phyloP scores from a whole-genome alignment of 768 basidiomycete species.

The Leccinum rimulosum region DNA sequence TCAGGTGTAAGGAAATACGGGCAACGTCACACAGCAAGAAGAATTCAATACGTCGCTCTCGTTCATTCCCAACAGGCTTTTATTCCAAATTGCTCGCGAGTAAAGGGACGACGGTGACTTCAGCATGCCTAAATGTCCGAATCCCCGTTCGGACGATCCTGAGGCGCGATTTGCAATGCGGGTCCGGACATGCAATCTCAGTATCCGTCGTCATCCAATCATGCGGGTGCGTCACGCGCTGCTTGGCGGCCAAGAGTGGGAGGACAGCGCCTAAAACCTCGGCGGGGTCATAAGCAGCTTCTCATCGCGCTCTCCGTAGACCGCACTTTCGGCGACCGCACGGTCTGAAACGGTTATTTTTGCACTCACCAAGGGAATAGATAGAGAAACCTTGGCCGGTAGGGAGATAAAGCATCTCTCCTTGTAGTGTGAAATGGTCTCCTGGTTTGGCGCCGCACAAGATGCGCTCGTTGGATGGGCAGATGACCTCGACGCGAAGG shows the following conservation, averaged over 20 bases:
- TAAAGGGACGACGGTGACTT: constrained; percentile 49
- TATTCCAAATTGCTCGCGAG: not conserved
- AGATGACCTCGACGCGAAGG: constrained; percentile 59
- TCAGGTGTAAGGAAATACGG: no score
- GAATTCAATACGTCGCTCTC: not conserved
- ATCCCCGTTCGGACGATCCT: constrained; percentile 49
- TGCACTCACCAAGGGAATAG: constrained; percentile 44
- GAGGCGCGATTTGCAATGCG: constrained; percentile 54
- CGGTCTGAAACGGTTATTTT: no score
- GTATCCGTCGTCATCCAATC: not conserved
- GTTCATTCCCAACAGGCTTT: not conserved
- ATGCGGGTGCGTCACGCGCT: no score
- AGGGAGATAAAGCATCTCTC: constrained; percentile 63
- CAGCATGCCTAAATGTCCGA: constrained; percentile 52
- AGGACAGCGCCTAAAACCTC: no score
- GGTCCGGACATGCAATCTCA: constrained; percentile 44
- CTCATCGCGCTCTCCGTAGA: no score
- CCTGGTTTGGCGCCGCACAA: constrained; percentile 64
- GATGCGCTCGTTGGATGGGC: constrained; percentile 54
- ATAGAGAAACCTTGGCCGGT: constrained; percentile 65
- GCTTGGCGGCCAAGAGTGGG: no score
- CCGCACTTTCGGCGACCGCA: not conserved
- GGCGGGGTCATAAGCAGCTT: no score
- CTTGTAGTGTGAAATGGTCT: constrained; percentile 60
- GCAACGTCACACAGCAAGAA: not conserved